Conservation (phyloP, 2,329 filamentous ascomycete genomes). For the Salinomyces thailandicus region DNA sequence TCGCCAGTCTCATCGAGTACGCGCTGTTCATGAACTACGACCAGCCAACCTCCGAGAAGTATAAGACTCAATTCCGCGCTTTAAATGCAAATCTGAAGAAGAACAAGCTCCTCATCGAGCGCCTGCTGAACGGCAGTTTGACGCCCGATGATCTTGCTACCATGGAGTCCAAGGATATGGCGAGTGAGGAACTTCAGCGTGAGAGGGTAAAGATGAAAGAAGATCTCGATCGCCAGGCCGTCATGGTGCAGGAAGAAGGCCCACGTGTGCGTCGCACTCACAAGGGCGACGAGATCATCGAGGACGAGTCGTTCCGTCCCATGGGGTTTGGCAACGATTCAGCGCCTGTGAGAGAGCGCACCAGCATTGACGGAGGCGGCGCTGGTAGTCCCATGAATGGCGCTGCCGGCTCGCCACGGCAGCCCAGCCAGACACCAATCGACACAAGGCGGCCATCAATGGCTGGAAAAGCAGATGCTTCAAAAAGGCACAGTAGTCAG, state of each 20-base stretch:
- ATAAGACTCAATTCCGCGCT: constrained; percentile 58
- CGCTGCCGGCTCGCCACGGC: constrained; percentile 20
- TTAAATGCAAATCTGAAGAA: constrained; percentile 81
- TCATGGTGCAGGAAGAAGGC: constrained; percentile 59
- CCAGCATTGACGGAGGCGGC: constrained; percentile 24
- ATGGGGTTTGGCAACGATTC: constrained; percentile 39
- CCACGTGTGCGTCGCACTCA: constrained; percentile 80
- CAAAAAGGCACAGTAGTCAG: constrained; percentile 26
- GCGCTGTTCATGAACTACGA: constrained; percentile 47
- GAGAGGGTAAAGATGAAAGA: constrained; percentile 69
- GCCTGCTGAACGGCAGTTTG: constrained; percentile 62
- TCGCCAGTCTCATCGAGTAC: constrained; percentile 73
- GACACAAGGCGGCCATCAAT: constrained; percentile 10
- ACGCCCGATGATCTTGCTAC: constrained; percentile 67
- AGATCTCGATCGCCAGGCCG: constrained; percentile 70
- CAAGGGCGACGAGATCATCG: constrained; percentile 87
- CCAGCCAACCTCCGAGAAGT: constrained; percentile 42
- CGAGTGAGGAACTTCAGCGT: constrained; percentile 75
- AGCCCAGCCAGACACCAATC: constrained; percentile 11
- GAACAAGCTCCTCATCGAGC: constrained; percentile 66
- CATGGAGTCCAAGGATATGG: constrained; percentile 86
- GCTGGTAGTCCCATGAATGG: constrained; percentile 4
- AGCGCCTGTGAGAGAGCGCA: constrained; percentile 34
- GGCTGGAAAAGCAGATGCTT: background rate
- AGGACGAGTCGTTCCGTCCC: constrained; percentile 50